Base-by-base conservation (phyloP, 2,329 filamentous ascomycete species). In the Colletotrichum sp. region DNA sequence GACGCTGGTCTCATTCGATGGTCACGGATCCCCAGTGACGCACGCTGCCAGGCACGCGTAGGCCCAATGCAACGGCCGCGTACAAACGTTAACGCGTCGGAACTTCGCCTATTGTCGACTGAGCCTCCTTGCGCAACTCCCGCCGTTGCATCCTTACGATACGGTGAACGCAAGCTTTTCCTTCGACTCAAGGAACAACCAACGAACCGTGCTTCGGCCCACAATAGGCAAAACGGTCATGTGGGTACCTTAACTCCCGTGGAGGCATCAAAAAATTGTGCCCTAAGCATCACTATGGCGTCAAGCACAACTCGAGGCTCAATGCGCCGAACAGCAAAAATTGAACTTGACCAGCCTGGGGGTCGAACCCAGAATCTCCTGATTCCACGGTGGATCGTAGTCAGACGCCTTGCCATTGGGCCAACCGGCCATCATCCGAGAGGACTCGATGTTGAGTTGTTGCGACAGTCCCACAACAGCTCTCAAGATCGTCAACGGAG, bases 331-430 rank as follows among this genome's bases (percentile, higher is more conserved):
- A 5, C 22, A n/a, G 22, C 57, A 69, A 73, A 73, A 73, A 55
- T 16, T 55, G 1, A 61, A 12, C 0, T 19, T 76, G 74, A 76
- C 74, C 74, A 76, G 74, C 74, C 74, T 76, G 74, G 74, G 74
- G 74, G 74, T 76, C 70, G 70, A 76, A 76, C 74, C 74, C 74
- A 76, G 74, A 76, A 76, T 76, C 74, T 76, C 70, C 74, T 76
- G 70, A 76, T 76, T 25, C 34, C 68, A 49, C n/a, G 6, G n/a
- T 34, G 6, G 36, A 52, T 85, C 83, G 84, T 85, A 85, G 84
- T 86, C 84, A 86, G 83, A 85, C 84, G 84, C 84, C 84, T 85
- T 86, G 84, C 80, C 84, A 85, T 84, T 84, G 82, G 82, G 82
- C 82, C 82, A 85, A 76, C 74, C 74, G 74, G 74, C 74, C 74